Conservation (phyloP, 495 filamentous ascomycete genomes). For the Rhypophila decipiens region DNA sequence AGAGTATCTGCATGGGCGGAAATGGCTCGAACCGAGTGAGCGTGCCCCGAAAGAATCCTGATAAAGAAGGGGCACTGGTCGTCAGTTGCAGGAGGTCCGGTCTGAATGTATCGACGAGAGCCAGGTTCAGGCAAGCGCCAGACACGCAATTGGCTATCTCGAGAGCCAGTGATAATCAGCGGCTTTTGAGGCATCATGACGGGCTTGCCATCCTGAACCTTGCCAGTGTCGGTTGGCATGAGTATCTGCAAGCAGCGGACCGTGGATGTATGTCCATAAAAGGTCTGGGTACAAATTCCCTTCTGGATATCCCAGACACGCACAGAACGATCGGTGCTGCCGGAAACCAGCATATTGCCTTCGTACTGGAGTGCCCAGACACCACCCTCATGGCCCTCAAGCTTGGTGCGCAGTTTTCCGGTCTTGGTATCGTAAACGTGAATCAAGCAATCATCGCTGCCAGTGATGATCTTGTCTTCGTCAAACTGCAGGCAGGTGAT, state of each 20-base stretch:
- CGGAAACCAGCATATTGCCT: conserved; percentile 90
- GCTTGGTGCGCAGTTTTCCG: conserved; percentile 69
- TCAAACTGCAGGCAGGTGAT: conserved; percentile 98
- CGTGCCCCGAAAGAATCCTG: conserved; percentile 77
- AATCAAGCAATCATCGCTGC: conserved; percentile 96
- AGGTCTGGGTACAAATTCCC: conserved; percentile 86
- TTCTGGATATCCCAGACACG: conserved; percentile 96
- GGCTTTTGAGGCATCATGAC: conserved; percentile 88
- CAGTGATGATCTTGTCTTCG: conserved; percentile 93
- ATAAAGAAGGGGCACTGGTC: conserved; percentile 90
- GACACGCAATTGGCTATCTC: conserved; percentile 88
- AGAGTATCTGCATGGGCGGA: conserved; percentile 92
- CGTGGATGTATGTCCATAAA: conserved; percentile 95
- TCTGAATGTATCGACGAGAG: conserved; percentile 68
- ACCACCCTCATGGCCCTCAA: conserved; percentile 92
- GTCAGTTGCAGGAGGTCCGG: conserved; percentile 68
- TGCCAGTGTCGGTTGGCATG: conserved; percentile 73
- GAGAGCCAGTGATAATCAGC: conserved; percentile 93
- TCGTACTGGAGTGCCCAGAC: conserved; percentile 98
- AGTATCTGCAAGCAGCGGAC: conserved; percentile 95
- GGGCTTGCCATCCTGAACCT: conserved; percentile 61
- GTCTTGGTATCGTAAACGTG: conserved; percentile 98
- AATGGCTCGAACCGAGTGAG: conserved; percentile 95
- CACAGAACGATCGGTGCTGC: conserved; percentile 92
- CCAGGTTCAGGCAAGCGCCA: conserved; percentile 89